Evolutionary conservation across 768 basidiomycete species (phyloP).

Genomic region (Sporobolomyces roseus): DNA sequence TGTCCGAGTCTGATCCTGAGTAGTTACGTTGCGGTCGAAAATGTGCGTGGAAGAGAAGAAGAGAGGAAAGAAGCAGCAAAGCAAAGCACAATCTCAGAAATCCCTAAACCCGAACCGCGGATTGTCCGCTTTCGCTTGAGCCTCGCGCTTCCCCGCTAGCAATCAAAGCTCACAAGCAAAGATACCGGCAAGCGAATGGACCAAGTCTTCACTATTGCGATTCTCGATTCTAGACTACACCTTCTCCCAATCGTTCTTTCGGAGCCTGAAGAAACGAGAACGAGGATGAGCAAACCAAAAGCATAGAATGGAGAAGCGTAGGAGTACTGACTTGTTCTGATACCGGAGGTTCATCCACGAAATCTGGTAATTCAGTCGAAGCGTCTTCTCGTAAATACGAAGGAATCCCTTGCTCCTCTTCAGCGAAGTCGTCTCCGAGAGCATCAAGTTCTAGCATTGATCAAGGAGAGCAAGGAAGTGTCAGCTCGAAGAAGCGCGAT

Average conservation of each 20-base stretch:
- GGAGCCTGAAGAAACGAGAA: constrained; percentile 6
- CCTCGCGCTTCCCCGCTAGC: too few species aligned
- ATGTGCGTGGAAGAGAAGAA: too few species aligned
- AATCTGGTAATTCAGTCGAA: constrained; percentile 82
- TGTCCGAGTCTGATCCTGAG: too few species aligned
- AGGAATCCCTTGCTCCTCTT: constrained; percentile 79
- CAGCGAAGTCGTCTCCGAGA: constrained; percentile 64
- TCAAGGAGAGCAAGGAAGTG: not conserved
- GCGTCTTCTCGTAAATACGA: constrained; percentile 72
- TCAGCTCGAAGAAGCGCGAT: not conserved
- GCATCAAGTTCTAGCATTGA: constrained; percentile 91
- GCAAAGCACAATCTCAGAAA: too few species aligned
- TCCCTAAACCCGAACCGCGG: too few species aligned
- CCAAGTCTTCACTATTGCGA: too few species aligned
- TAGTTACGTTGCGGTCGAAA: too few species aligned
- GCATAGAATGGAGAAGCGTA: not conserved
- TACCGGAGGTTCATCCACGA: constrained; percentile 80
- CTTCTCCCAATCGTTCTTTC: constrained; percentile 38
- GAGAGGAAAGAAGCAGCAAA: too few species aligned
- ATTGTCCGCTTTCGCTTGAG: too few species aligned
- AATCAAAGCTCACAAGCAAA: too few species aligned
- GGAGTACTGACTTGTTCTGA: constrained; percentile 51
- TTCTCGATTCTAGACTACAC: constrained; percentile 27
- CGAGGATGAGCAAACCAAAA: too few species aligned
- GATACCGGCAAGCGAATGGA: too few species aligned